Base-by-base conservation (phyloP, 352 stramenopile species). In the Globisporangium nagaii region DNA sequence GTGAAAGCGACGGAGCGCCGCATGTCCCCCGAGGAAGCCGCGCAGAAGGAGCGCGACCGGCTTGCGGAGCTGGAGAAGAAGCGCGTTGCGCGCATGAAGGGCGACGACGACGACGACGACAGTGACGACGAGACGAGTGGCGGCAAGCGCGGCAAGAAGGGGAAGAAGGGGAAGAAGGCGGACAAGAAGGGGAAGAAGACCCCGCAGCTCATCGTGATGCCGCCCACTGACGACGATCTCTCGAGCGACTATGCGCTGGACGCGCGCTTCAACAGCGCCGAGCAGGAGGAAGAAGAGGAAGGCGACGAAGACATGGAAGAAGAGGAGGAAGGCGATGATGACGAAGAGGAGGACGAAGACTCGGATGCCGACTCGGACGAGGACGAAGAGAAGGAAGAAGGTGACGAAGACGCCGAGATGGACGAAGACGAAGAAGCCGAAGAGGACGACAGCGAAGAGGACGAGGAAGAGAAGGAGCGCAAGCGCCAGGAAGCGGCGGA, bases 71-170 rank as follows among this genome's bases (percentile, higher is more conserved):
- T 98, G 17, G 96, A 99, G 70, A 91, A 89, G 42, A 88, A 94
- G 62, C 85, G 96, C n/a, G 58, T 98, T 20, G 90, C 88, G 4
- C 79, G 95, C 43, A 99, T 99, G 96, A 90, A 96, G 55, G 93
- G 93, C n/a, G 90, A 96, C 44, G 77, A 88, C 4, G 67, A 68
- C 17, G 70, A 81, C 9, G 70, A 82, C 15, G 79, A 86, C 35
- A 88, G 96, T 30, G 72, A 81, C 7, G 72, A 77, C 0, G 71
- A 75, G 10, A 56, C 53, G 2, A 63, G 52, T 24, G 69, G 66
- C 25, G 71, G 79, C 19, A 89, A 83, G 64, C 66, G 62, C 42
- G 69, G 74, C 31, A 68, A 62, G 43, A 84, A 81, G 66, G 73
- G 74, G 48, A 66, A 65, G 39, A 58, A 47, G 6, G 39, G 32